Percentiles rank a stretch among this genome's conserved stretches.
Conservation (phyloP, 192 early-diverging fungal genomes). For the Umbelopsis vinacea region DNA sequence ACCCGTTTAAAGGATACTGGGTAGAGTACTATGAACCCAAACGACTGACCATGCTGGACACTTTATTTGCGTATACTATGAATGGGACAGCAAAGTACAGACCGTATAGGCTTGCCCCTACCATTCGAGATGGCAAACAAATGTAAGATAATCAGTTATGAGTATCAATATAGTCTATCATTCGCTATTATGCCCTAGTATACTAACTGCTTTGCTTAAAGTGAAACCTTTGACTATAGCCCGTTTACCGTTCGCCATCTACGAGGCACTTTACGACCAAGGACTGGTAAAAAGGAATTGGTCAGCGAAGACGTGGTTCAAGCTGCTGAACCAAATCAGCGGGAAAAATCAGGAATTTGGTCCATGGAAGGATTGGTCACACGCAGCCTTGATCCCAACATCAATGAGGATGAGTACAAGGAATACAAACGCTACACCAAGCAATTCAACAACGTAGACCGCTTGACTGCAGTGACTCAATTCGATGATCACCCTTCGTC, state of each 20-base stretch:
- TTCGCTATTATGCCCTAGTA: no score
- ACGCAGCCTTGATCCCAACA: conserved; percentile 57
- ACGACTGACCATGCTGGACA: conserved; percentile 74
- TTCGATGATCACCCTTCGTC: conserved; percentile 27
- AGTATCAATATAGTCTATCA: no score
- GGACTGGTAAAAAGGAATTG: conserved; percentile 36
- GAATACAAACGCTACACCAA: conserved; percentile 60
- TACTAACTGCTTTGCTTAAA: not conserved
- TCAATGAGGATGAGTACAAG: conserved; percentile 52
- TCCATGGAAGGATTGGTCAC: conserved; percentile 49
- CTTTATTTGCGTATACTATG: conserved; percentile 85
- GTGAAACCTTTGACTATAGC: conserved; percentile 40
- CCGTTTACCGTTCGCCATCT: conserved; percentile 42
- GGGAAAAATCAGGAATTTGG: conserved; percentile 46
- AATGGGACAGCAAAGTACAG: conserved; percentile 74
- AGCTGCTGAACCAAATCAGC: conserved; percentile 39
- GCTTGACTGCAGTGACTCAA: conserved; percentile 31
- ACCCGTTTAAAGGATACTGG: conserved; percentile 68
- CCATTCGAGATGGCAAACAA: conserved; percentile 13
- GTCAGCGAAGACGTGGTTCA: conserved; percentile 38
- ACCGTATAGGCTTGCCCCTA: conserved; percentile 31
- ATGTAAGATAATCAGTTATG: conserved; percentile 28
- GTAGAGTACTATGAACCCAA: conserved; percentile 87
- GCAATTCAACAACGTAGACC: conserved; percentile 45
- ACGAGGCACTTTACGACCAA: conserved; percentile 39